phyloP scores from a whole-genome alignment of 208 protist genomes.

The Crithidia brevicula region DNA sequence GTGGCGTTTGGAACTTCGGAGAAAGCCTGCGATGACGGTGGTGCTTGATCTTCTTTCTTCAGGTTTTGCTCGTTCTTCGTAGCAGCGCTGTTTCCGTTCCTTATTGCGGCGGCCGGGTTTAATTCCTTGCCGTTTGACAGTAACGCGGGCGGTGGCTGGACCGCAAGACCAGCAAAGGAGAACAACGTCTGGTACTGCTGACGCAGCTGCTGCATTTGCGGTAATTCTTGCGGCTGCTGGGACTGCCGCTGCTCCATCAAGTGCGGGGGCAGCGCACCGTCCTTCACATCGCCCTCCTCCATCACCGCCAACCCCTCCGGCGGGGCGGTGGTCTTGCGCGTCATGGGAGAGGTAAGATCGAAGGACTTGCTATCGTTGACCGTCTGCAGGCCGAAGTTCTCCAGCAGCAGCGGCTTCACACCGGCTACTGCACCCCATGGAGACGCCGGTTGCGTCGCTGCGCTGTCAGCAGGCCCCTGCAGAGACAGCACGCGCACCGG shows the following conservation, averaged over 20 bases:
- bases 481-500: constrained; percentile 9
- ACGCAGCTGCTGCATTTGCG: not conserved
- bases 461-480: not conserved
- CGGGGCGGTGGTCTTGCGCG: constrained; percentile 12
- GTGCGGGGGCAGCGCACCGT: not conserved
- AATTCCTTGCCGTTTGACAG: not conserved
- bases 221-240: not conserved
- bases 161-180: constrained; percentile 7
- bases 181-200: not conserved
- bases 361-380: constrained; percentile 4
- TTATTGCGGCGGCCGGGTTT: no score
- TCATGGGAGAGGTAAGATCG: constrained; percentile 10
- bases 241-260: not conserved
- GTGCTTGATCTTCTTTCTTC: no score
- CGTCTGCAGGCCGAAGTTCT: constrained; percentile 5
- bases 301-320: constrained; percentile 2
- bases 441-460: not conserved
- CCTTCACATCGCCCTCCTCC: not conserved
- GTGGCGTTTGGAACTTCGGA: no score
- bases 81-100: no score
- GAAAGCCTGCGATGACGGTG: no score
- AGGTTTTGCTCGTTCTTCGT: no score
- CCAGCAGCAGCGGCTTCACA: constrained; percentile 10
- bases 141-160: constrained; percentile 1
- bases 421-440: not conserved